Percentiles rank a stretch among this genome's conserved stretches.
Evolutionary conservation across 805 yeast genomes (phyloP).

Genomic region (Blastobotrys attinorum): DNA sequence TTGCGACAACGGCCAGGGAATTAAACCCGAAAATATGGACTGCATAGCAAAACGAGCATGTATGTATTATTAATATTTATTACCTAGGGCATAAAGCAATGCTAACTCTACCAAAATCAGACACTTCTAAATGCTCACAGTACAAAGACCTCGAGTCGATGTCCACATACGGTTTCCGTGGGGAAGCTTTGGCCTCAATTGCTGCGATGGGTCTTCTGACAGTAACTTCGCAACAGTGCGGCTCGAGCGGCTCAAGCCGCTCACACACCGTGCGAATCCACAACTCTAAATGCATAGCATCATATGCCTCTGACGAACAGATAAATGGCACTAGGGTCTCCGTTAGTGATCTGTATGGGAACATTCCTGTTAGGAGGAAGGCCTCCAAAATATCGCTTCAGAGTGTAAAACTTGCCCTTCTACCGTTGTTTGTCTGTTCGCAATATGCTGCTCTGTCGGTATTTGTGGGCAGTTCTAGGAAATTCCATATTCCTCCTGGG

Average conservation of each 20-base stretch:
- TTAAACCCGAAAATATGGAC: slow-evolving; percentile 37
- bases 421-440: not conserved
- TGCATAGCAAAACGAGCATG: slow-evolving; percentile 34
- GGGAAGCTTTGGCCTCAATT: slow-evolving; percentile 47
- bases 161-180: slow-evolving; percentile 29
- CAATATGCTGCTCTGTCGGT: not conserved
- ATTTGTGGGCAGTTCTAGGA: not conserved
- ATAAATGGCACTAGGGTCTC: slow-evolving; percentile 18
- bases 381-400: not conserved
- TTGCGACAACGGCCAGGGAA: slow-evolving; percentile 59
- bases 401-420: not conserved
- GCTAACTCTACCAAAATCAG: not conserved
- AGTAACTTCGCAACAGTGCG: slow-evolving; percentile 35
- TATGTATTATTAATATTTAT: slow-evolving; percentile 31
- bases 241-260: no score
- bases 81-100: not conserved
- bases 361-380: slow-evolving; percentile 20
- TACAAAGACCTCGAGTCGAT: slow-evolving; percentile 23
- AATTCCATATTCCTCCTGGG: not conserved
- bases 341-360: slow-evolving; percentile 17
- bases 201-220: slow-evolving; percentile 32
- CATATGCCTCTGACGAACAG: not conserved
- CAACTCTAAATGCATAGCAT: slow-evolving; percentile 5
- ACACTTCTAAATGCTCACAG: slow-evolving; percentile 18
- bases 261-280: slow-evolving; percentile 11